phyloP scores from a whole-genome alignment of 139 green algal genomes.

The Chlorella sp. region DNA sequence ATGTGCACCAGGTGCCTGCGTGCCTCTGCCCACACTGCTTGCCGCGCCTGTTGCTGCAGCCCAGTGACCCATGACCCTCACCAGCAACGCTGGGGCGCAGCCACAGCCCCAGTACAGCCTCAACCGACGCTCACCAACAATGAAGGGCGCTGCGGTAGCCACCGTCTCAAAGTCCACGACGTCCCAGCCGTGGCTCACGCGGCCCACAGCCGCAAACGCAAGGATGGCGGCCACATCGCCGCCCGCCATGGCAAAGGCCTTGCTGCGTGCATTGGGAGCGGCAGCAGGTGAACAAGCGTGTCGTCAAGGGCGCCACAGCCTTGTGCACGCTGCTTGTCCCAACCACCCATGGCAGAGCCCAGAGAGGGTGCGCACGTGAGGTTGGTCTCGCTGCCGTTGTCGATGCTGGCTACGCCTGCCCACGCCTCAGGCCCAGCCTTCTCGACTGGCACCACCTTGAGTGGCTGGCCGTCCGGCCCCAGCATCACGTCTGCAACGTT shows the following conservation, averaged over 20 bases:
- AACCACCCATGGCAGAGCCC: neutral
- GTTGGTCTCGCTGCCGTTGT: neutral
- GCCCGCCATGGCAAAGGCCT: neutral
- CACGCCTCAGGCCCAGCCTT: neutral
- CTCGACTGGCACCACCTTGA: neutral
- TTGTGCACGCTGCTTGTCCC: neutral
- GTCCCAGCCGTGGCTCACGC: neutral
- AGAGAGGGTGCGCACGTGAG: neutral
- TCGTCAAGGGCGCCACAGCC: neutral
- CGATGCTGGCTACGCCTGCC: neutral
- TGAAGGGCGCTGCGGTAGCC: neutral
- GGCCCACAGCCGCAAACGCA: neutral
- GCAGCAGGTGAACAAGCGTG: neutral
- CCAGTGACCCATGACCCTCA: neutral
- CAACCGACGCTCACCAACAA: neutral
- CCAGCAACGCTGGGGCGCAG: neutral
- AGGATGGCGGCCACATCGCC: neutral
- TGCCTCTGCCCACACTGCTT: neutral
- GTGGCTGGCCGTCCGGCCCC: neutral
- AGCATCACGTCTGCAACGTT: too few species aligned
- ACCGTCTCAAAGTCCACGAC: neutral
- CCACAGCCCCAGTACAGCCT: neutral
- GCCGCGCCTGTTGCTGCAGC: too few species aligned
- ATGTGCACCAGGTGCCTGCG: neutral
- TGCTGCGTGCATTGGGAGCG: neutral